Evolutionary conservation across 2,329 filamentous ascomycete genomes (phyloP), one percentile per base, ranked within the genome.

Genomic region (Penicillium sp.): DNA sequence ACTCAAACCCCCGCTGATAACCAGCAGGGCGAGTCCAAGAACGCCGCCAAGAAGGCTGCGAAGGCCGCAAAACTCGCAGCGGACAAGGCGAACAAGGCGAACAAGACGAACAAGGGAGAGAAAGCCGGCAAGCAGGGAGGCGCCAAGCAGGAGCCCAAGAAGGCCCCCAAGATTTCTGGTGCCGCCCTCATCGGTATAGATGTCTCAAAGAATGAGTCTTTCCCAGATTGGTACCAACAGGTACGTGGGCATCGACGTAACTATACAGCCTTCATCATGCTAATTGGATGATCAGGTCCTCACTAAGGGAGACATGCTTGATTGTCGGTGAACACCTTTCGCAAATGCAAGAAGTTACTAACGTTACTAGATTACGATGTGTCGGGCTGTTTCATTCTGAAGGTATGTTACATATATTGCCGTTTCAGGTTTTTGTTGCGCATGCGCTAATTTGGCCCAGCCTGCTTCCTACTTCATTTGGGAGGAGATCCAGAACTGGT

Each of bases 191-290:
- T 94, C 64, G 92, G 92, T 59, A 96, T 96, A 66, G 94, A 92
- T 57, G 85, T 88, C 54, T 81, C 82, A 58, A 97, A 96, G 35
- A 18, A 87, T 44, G 87, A 89, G 43, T 90, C 97, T 76, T 94
- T 99, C 70, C 81, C 90, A 45, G 85, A 86, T 74, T 99, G 94
- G 94, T 99, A 99, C 76, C 90, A 96, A 76, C 92, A 99, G 76
- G 33, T 36, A 20, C 1, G 33, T 18, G 9, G n/a, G 2, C 2
- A 9, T 36, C 9, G 28, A 5, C 16, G 3, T 16, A 36, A 8
- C 3, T 10, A 18, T 3, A 10, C 27, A 10, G 33, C 9, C 16
- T 18, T 16, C 9, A 18, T 9, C 16, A 11, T 36, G 16, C 33
- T 36, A 18, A 36, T 18, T 36, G 33, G 8, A 14, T 10, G 16